Evolutionary conservation across 2,329 filamentous ascomycete genomes (phyloP), one percentile per base, ranked within the genome.

Genomic region (Diaporthe eres): DNA sequence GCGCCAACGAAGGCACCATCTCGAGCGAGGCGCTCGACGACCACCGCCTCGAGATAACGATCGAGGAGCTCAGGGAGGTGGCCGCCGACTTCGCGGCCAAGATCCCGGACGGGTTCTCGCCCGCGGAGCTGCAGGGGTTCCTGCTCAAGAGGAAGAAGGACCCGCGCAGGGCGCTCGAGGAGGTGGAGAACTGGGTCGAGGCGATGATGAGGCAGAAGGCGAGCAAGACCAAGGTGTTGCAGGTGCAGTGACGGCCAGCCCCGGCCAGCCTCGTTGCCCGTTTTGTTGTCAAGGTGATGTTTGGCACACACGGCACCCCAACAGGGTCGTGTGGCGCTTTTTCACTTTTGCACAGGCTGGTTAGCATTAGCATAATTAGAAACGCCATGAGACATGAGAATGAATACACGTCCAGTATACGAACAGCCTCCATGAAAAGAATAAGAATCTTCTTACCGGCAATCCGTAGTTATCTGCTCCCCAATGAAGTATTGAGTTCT

Each of bases 111-210:
- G 84, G 82, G 57, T 88, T 92, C 77, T 89, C 87, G 34, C 91
- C 92, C 0, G 92, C 92, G 0, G 89, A 93, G 81, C 89, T 93
- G 57, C 91, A 93, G 81, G 91, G 91, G 0, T 93, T 92, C 81
- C 80, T 93, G 75, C 83, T 93, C 61, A 92, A 91, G 82, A 84
- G 90, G 58, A 93, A 92, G 84, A 90, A 89, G 83, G 85, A 87
- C 49, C 91, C 91, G 9, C 83, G 84, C 13, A 85, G 86, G 78
- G 91, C 92, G 2, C 80, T 92, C 47, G 83, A 84, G 28, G 89
- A 92, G 79, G 88, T 87, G 2, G 84, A 85, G 2, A 82, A 78
- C 8, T 92, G 91, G 91, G 88, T 91, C 2, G 85, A 87, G 74
- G 88, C 85, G 2, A 83, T 88, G 77, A 65, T 87, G 47, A 84